These are phyloP conservation scores for Tephrocybe sp. DNA, from an alignment of 768 basidiomycete species.

Conservation along the genomic window DNA sequence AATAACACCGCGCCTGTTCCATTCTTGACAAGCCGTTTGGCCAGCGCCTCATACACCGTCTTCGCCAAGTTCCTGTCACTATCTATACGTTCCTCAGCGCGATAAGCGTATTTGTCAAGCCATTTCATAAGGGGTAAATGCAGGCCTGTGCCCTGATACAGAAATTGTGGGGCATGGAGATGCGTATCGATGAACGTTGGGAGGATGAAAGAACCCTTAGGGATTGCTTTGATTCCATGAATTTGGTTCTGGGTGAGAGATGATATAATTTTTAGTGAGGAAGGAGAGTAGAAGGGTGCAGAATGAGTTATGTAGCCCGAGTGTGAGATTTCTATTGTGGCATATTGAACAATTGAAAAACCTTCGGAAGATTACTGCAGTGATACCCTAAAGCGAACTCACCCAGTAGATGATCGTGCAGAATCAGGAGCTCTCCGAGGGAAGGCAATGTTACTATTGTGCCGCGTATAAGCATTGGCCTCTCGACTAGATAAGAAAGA, in stretches of 20 bases:
- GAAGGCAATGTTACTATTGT: constrained; percentile 56
- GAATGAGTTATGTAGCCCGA: constrained; percentile 54
- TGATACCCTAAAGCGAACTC: constrained; percentile 1
- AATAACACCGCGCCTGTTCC: constrained; percentile 78
- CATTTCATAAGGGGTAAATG: constrained; percentile 84
- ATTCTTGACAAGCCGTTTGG: constrained; percentile 58
- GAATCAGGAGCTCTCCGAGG: constrained; percentile 52
- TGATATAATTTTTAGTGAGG: constrained; percentile 33
- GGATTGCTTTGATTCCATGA: constrained; percentile 32
- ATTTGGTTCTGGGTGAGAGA: constrained; percentile 18
- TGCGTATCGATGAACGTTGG: constrained; percentile 84
- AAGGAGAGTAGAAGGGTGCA: constrained; percentile 31
- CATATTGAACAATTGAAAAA: too few species aligned
- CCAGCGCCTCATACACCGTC: constrained; percentile 66
- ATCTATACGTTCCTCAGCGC: constrained; percentile 78
- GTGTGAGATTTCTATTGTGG: not conserved
- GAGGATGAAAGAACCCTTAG: constrained; percentile 61
- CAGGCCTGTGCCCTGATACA: constrained; percentile 84
- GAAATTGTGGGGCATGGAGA: constrained; percentile 85
- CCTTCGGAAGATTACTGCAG: not conserved
- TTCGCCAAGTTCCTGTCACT: constrained; percentile 54
- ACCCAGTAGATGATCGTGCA: constrained; percentile 57
- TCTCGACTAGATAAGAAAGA: too few species aligned
- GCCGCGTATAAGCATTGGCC: constrained; percentile 39
- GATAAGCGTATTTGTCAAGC: constrained; percentile 80